Conservation (phyloP, 2,329 filamentous ascomycete species). For the Fusarium cyanostomum region DNA sequence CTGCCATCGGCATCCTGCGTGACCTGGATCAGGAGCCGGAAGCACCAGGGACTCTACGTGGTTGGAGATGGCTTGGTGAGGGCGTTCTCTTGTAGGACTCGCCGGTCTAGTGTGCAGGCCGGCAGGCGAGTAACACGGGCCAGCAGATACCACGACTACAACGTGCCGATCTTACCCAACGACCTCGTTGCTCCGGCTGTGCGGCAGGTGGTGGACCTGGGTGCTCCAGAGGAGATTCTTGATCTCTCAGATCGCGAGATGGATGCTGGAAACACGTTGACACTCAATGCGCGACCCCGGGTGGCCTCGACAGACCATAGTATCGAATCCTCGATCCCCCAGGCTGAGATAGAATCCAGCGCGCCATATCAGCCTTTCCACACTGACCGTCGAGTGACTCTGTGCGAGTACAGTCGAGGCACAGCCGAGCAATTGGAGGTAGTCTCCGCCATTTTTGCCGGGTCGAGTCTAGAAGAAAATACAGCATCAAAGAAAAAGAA, state of each 20-base stretch:
- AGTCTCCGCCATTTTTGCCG: slow-evolving; percentile 53
- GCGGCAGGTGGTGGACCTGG: slow-evolving; percentile 60
- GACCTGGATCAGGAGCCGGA: slow-evolving; percentile 71
- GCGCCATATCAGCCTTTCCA: slow-evolving; percentile 97
- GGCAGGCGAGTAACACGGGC: slow-evolving; percentile 63
- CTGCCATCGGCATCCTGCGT: slow-evolving; percentile 69
- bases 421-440: slow-evolving; percentile 48
- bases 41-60: slow-evolving; percentile 70
- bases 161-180: slow-evolving; percentile 70
- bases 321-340: slow-evolving; percentile 72
- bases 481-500: slow-evolving; percentile 50
- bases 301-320: slow-evolving; percentile 52
- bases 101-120: slow-evolving; percentile 63
- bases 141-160: slow-evolving; percentile 72
- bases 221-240: slow-evolving; percentile 64
- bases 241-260: slow-evolving; percentile 63
- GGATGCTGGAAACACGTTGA: slow-evolving; percentile 64
- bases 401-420: slow-evolving; percentile 69
- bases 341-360: slow-evolving; percentile 93
- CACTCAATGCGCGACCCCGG: slow-evolving; percentile 55
- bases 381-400: slow-evolving; percentile 83
- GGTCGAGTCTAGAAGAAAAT: slow-evolving; percentile 54
- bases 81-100: slow-evolving; percentile 68
- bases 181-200: slow-evolving; percentile 65
- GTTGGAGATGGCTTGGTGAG: slow-evolving; percentile 73